Evolutionary conservation across 2,329 filamentous ascomycete genomes (phyloP), one percentile per base, ranked within the genome.

Genomic region (Pezicula neosporulosa): DNA sequence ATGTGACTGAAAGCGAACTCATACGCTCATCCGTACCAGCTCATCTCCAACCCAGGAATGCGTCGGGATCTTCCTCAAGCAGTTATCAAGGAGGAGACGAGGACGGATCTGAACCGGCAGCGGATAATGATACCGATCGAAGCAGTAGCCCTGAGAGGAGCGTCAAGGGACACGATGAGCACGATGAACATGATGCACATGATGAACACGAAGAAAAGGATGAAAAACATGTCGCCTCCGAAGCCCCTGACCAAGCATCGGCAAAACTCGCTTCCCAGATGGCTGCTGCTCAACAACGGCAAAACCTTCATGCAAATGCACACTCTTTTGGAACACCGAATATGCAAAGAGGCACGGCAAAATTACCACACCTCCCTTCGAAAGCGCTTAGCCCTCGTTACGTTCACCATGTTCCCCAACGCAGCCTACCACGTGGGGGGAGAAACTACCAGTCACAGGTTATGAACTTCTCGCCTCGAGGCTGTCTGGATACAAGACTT

Each of bases 401-500:
- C 1, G 60, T 67, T 9, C 59, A 63, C 27, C 57, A 62, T 47
- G 28, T 65, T 66, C 28, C 62, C 63, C 36, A 56, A 3, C 57
- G 53, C 10, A 39, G 50, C 35, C 51, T 56, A 27, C 59, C 50
- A 36, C 66, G 72, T 21, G 68, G 69, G 4, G 71, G 4, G 71
- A 77, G 56, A 72, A 72, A 55, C 59, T 75, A 13, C 71, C 74
- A 9, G 57, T 77, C 36, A 77, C 77, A 2, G 85, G 85, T 0
- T 88, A 89, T 60, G 81, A 87, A 57, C 71, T 82, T 2, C 67
- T 89, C 9, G 82, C 85, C 1, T 73, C 78, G 2, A 77, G 75
- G 45, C 65, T 88, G 4, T 73, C 77, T 6, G 49, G 54, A 33
- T 54, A 52, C 24, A 44, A 57, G 59, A 56, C 47, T 28, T 27